phyloP scores from a whole-genome alignment of 1,284 basidiomycete species.

The Cystobasidiaceae sp. region DNA sequence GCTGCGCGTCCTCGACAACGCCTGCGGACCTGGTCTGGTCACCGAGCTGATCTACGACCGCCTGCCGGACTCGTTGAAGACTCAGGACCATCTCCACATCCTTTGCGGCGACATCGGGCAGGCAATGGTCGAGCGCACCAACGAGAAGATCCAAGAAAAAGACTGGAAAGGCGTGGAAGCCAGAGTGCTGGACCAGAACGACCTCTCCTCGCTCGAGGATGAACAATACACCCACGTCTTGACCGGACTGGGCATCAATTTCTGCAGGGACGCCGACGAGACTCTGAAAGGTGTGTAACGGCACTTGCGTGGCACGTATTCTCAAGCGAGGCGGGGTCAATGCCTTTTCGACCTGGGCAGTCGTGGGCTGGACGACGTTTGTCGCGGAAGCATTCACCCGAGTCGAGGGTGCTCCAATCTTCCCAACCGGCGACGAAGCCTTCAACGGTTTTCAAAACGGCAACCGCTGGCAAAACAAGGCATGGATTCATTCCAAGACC shows the following conservation, averaged over 20 bases:
- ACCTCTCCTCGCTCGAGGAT: not conserved
- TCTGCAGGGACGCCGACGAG: slow-evolving; percentile 1
- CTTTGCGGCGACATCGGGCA: slow-evolving; percentile 4
- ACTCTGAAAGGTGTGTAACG: not conserved
- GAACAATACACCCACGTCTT: slow-evolving; percentile 1
- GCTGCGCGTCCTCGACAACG: slow-evolving; percentile 8
- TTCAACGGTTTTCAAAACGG: slow-evolving; percentile 14
- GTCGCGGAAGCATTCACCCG: not conserved
- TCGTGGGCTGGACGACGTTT: slow-evolving; percentile 4
- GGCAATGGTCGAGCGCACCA: slow-evolving; percentile 4
- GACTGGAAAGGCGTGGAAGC: slow-evolving; percentile 5
- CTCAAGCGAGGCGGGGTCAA: not conserved
- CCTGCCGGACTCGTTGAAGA: not conserved
- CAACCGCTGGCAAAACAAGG: slow-evolving; percentile 11
- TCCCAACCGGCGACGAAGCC: not conserved
- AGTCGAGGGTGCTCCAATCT: not conserved
- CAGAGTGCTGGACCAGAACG: slow-evolving; percentile 2
- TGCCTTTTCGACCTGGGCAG: slow-evolving; percentile 13
- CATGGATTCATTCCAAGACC: not conserved
- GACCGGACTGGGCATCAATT: slow-evolving; percentile 17
- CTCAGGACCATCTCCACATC: not conserved
- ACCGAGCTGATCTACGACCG: slow-evolving; percentile 2
- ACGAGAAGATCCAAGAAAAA: slow-evolving; percentile 1
- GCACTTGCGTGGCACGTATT: not conserved
- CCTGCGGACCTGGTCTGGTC: not conserved